Percentiles rank a stretch among this genome's conserved stretches.
phyloP scores from a whole-genome alignment of 352 stramenopile species.

The Globisporangium spiculum region DNA sequence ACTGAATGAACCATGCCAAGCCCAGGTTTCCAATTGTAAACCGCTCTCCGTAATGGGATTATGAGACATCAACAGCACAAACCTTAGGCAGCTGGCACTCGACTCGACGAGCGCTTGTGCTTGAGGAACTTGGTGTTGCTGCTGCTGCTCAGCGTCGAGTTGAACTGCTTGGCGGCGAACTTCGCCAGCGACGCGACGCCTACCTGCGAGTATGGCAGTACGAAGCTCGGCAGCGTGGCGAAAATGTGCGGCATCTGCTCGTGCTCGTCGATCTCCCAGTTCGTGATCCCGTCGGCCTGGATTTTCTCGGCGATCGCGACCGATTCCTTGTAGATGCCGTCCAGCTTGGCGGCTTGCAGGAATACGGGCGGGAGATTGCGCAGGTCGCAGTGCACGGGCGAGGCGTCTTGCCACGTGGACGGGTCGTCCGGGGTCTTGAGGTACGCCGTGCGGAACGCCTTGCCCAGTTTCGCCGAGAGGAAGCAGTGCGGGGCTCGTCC shows the following conservation, averaged over 20 bases:
- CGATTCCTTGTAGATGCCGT: constrained; percentile 40
- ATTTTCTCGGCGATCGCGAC: constrained; percentile 33
- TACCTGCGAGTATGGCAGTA: constrained; percentile 36
- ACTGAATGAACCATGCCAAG: not conserved
- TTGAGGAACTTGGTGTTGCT: constrained; percentile 2
- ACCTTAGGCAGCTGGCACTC: not conserved
- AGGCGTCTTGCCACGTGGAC: constrained; percentile 35
- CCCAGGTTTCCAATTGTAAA: not conserved
- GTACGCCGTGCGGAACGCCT: constrained; percentile 24
- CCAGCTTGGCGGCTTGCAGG: constrained; percentile 37
- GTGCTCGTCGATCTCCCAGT: constrained; percentile 48
- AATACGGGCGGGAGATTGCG: constrained; percentile 34
- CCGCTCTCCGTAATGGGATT: not conserved
- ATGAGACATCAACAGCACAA: not conserved
- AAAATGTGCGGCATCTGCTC: constrained; percentile 41
- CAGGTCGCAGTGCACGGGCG: constrained; percentile 42
- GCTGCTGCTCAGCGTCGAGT: constrained; percentile 4
- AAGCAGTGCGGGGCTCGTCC: constrained; percentile 28
- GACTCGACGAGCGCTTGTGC: constrained; percentile 1
- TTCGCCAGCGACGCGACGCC: constrained; percentile 30
- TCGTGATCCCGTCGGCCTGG: constrained; percentile 27
- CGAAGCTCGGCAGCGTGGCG: constrained; percentile 28
- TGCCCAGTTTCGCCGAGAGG: constrained; percentile 21
- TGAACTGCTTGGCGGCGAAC: constrained; percentile 33
- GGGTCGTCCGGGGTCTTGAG: constrained; percentile 25